Conservation (phyloP, 495 filamentous ascomycete genomes). For the Penicillium arizonense region DNA sequence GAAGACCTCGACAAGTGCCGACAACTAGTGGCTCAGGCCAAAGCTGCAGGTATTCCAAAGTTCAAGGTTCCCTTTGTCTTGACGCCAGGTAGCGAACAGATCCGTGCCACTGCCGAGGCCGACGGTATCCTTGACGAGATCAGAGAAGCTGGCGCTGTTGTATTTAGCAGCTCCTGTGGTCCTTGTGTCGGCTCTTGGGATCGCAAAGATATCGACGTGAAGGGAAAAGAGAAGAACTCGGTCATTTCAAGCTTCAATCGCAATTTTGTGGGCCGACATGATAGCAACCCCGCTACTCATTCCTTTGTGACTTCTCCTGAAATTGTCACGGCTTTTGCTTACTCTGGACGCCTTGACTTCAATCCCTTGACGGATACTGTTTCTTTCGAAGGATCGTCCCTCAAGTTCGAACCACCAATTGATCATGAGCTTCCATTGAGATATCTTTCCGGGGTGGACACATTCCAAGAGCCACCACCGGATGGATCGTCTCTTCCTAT, state of each 20-base stretch:
- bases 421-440: slow-evolving; percentile 11
- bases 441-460: slow-evolving; percentile 9
- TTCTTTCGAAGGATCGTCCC: background rate
- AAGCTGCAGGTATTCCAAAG: slow-evolving; percentile 73
- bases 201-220: slow-evolving; percentile 77
- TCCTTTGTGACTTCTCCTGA: slow-evolving; percentile 23
- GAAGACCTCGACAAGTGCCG: slow-evolving; percentile 88
- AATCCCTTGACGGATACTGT: slow-evolving; percentile 7
- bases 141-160: slow-evolving; percentile 82
- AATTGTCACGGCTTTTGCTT: slow-evolving; percentile 21
- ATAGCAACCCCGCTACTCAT: slow-evolving; percentile 64
- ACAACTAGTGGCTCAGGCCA: slow-evolving; percentile 81
- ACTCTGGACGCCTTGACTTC: slow-evolving; percentile 19
- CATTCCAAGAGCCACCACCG: slow-evolving; percentile 13
- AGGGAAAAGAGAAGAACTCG: slow-evolving; percentile 78
- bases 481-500: slow-evolving; percentile 10
- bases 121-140: slow-evolving; percentile 84
- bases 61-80: slow-evolving; percentile 83
- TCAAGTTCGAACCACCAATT: slow-evolving; percentile 10
- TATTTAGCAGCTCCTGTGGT: slow-evolving; percentile 86
- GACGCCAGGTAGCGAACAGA: slow-evolving; percentile 87
- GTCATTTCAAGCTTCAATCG: slow-evolving; percentile 85
- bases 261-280: slow-evolving; percentile 91
- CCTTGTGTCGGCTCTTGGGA: slow-evolving; percentile 74
- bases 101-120: slow-evolving; percentile 79